Evolutionary conservation across 768 basidiomycete species (phyloP).

Genomic region (Roridomyces roridus): DNA sequence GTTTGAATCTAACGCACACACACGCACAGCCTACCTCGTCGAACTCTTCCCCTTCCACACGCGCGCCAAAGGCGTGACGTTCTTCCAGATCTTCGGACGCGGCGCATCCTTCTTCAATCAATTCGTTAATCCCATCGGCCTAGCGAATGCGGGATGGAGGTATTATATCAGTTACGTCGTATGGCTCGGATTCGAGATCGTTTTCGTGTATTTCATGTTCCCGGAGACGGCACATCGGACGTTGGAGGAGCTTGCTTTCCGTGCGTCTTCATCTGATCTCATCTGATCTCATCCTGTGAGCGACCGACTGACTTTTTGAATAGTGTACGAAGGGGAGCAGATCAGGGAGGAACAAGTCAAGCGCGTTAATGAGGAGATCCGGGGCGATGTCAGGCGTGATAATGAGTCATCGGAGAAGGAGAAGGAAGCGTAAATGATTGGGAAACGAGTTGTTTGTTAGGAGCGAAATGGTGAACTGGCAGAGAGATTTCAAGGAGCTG

Average conservation of each 20-base stretch:
- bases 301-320: not conserved
- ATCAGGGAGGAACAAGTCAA: slow-evolving; percentile 33
- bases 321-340: slow-evolving; percentile 38
- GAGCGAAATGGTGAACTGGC: too few relatives aligned
- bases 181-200: slow-evolving; percentile 57
- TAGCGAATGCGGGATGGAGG: slow-evolving; percentile 62
- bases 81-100: slow-evolving; percentile 66
- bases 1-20: too few relatives aligned
- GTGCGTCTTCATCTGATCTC: slow-evolving; percentile 38
- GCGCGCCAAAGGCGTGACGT: slow-evolving; percentile 64
- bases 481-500: too few relatives aligned
- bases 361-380: slow-evolving; percentile 33
- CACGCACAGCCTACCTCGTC: slow-evolving; percentile 70
- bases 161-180: slow-evolving; percentile 63
- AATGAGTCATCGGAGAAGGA: slow-evolving; percentile 1
- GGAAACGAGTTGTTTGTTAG: too few relatives aligned
- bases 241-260: slow-evolving; percentile 65
- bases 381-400: not conserved
- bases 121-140: slow-evolving; percentile 71
- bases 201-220: slow-evolving; percentile 67
- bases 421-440: too few relatives aligned
- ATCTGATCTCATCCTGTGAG: not conserved
- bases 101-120: slow-evolving; percentile 67
- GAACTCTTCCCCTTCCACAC: slow-evolving; percentile 71
- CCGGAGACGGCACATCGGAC: slow-evolving; percentile 61